These are phyloP conservation scores for Eutrema yunnanense DNA, from an alignment of 345 rosid genomes.

Conservation along the genomic window DNA sequence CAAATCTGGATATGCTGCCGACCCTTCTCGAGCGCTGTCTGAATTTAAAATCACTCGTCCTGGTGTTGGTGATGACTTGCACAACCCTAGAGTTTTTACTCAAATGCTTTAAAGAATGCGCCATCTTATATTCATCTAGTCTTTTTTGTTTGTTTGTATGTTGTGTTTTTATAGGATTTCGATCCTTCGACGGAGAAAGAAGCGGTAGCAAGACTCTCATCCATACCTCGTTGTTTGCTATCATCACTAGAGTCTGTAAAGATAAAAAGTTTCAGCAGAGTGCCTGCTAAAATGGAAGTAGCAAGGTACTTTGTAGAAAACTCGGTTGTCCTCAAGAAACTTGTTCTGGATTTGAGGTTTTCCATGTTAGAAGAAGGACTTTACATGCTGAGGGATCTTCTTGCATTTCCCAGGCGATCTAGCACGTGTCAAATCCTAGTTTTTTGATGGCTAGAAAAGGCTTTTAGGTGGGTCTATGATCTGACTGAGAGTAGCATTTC, in stretches of 20 bases:
- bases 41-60: not conserved
- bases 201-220: not conserved
- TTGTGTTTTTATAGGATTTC: not conserved
- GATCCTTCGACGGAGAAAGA: not conserved
- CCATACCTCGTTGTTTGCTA: slow-evolving; percentile 7
- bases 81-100: not conserved
- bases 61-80: not conserved
- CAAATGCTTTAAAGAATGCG: not conserved
- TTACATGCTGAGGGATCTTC: not conserved
- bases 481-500: not conserved
- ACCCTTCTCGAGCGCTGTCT: not conserved
- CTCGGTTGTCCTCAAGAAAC: slow-evolving; percentile 2
- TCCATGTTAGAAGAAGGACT: not conserved
- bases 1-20: not conserved
- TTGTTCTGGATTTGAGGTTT: not conserved
- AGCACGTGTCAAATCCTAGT: not conserved
- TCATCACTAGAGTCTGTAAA: slow-evolving; percentile 22
- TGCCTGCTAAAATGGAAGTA: slow-evolving; percentile 2
- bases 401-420: slow-evolving; percentile 16
- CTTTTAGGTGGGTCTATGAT: not conserved
- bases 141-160: not conserved
- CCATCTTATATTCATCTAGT: not conserved
- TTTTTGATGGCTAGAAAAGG: not conserved
- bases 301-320: slow-evolving; percentile 11
- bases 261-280: not conserved